Evolutionary conservation across 768 basidiomycete species (phyloP).

Genomic region (Pulveroboletus frians): DNA sequence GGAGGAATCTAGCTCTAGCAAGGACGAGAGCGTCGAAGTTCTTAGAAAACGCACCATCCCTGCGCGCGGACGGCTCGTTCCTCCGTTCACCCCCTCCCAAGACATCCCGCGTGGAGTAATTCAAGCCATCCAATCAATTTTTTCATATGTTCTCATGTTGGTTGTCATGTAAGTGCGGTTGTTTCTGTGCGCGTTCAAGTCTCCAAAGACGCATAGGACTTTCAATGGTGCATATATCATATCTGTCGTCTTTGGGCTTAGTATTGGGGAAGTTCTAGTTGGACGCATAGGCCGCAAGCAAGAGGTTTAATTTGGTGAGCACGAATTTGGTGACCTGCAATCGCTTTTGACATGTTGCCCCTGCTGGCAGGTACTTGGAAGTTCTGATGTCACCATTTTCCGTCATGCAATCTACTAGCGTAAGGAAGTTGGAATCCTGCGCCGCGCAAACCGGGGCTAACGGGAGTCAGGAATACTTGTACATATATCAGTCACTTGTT

Average conservation of each 20-base stretch:
- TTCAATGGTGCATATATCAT: constrained; percentile 78
- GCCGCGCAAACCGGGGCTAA: too few species aligned
- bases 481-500: too few species aligned
- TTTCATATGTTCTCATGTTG: constrained; percentile 75
- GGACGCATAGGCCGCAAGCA: constrained; percentile 43
- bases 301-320: not conserved
- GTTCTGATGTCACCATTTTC: not conserved
- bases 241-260: constrained; percentile 63
- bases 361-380: not conserved
- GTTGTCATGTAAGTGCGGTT: constrained; percentile 59
- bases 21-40: constrained; percentile 1
- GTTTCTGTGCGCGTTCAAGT: not conserved
- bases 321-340: not conserved
- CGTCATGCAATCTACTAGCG: not conserved
- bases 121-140: constrained; percentile 54
- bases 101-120: constrained; percentile 69
- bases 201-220: constrained; percentile 50
- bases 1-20: not conserved
- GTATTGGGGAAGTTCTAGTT: constrained; percentile 69
- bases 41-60: not conserved
- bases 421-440: not conserved
- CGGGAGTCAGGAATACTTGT: too few species aligned
- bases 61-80: constrained; percentile 27
- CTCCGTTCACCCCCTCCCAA: constrained; percentile 62
- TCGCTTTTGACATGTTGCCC: too few species aligned